phyloP scores from a whole-genome alignment of 768 basidiomycete genomes.

The Lepiota venenata region DNA sequence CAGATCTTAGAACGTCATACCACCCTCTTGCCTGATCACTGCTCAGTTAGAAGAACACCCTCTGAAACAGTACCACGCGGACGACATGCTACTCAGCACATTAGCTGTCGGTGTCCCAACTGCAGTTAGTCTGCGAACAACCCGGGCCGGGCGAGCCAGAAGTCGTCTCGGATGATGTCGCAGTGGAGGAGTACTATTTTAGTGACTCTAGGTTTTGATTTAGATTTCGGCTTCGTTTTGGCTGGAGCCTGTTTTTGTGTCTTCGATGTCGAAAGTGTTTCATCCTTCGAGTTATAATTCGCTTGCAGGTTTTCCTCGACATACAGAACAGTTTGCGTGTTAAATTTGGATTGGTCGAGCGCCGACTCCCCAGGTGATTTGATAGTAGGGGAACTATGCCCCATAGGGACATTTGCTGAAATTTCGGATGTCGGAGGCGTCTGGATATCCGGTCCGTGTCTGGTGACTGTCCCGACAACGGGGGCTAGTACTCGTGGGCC shows the following conservation, averaged over 20 bases:
- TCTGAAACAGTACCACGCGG: background rate
- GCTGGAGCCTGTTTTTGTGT: constrained; percentile 19
- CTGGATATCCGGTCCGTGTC: too few relatives aligned
- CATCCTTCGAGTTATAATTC: constrained; percentile 7
- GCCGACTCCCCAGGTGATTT: background rate
- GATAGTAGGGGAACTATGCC: background rate
- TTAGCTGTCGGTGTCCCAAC: background rate
- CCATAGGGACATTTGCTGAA: background rate
- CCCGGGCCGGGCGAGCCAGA: constrained; percentile 67
- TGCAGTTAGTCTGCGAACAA: constrained; percentile 39
- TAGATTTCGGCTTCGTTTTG: constrained; percentile 23
- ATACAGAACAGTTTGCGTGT: background rate
- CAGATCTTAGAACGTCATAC: background rate
- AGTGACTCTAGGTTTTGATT: constrained; percentile 26
- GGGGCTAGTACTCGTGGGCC: too few relatives aligned
- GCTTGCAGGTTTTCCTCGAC: background rate
- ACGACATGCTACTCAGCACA: too few relatives aligned
- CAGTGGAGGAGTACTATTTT: constrained; percentile 66
- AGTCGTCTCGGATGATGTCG: constrained; percentile 79
- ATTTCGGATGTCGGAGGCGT: background rate
- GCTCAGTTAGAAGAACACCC: background rate
- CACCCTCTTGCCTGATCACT: too few relatives aligned
- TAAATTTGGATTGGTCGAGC: background rate
- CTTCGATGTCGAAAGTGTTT: constrained; percentile 18
- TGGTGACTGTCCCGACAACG: too few relatives aligned